A percentile compares a stretch with the other conserved stretches of the same genome.
phyloP scores from a whole-genome alignment of 2,329 filamentous ascomycete species.

The Colletotrichum karsti region DNA sequence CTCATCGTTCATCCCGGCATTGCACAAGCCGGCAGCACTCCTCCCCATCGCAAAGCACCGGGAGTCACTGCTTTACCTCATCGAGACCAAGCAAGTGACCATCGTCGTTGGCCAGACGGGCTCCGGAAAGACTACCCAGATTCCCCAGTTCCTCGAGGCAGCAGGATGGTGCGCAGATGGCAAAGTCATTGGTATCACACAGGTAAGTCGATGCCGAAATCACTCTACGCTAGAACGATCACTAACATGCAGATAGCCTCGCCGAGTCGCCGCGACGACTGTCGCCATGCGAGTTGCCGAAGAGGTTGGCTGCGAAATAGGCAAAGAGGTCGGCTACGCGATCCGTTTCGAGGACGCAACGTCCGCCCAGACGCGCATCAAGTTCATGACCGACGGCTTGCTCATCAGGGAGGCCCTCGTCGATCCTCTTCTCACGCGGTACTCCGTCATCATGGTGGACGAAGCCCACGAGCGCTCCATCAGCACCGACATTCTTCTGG shows the following conservation, averaged over 20 bases:
- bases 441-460: constrained; percentile 97
- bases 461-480: constrained; percentile 95
- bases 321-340: constrained; percentile 92
- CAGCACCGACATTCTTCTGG: constrained; percentile 90
- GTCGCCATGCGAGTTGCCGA: constrained; percentile 90
- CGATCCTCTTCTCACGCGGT: constrained; percentile 88
- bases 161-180: constrained; percentile 89
- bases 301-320: constrained; percentile 85
- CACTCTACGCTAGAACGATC: not conserved
- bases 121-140: constrained; percentile 94
- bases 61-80: constrained; percentile 81
- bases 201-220: no score
- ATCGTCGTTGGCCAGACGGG: constrained; percentile 95
- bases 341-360: constrained; percentile 94
- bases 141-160: constrained; percentile 89
- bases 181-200: constrained; percentile 87
- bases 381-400: constrained; percentile 94
- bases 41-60: constrained; percentile 89
- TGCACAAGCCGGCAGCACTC: constrained; percentile 85
- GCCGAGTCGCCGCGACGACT: constrained; percentile 89
- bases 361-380: constrained; percentile 85
- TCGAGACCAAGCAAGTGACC: constrained; percentile 85
- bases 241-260: constrained; percentile 64
- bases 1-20: constrained; percentile 75
- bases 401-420: constrained; percentile 91